A percentile compares a stretch with the other conserved stretches of the same genome.
Conservation (phyloP, 306 rosid genomes). For the Cicer bijugum region DNA sequence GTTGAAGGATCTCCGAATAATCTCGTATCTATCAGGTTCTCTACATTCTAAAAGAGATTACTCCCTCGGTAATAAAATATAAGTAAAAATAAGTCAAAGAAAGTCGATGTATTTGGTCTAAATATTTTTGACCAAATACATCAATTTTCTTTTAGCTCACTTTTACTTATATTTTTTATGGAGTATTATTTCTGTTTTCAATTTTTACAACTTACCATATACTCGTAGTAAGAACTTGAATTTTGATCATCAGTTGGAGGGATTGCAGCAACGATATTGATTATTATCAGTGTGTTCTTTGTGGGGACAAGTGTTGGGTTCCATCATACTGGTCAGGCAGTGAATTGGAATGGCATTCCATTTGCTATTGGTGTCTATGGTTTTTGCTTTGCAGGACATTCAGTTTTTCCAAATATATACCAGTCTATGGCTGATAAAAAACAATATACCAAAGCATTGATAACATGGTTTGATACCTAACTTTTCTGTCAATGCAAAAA, state of each 20-base stretch:
- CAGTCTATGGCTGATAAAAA: conserved; percentile 84
- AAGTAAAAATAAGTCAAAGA: too few species aligned
- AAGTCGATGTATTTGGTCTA: too few species aligned
- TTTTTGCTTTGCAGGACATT: conserved; percentile 82
- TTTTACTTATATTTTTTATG: too few species aligned
- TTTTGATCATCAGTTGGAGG: conserved; percentile 70
- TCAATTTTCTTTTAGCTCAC: too few species aligned
- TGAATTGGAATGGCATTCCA: conserved; percentile 76
- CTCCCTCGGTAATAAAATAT: too few species aligned
- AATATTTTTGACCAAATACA: too few species aligned
- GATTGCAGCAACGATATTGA: conserved; percentile 61
- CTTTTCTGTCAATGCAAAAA: neutral
- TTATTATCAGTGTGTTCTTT: conserved; percentile 60
- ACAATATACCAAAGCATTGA: conserved; percentile 58
- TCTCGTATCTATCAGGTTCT: conserved; percentile 76
- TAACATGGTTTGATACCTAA: conserved; percentile 40
- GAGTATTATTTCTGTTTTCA: neutral
- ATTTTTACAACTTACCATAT: neutral
- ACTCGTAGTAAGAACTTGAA: conserved; percentile 21
- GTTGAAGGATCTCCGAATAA: conserved; percentile 72
- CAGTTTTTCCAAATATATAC: conserved; percentile 79
- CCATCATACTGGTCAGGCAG: conserved; percentile 58
- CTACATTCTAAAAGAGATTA: conserved; percentile 8
- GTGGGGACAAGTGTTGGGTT: conserved; percentile 70
- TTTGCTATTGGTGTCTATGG: conserved; percentile 76